A percentile compares a stretch with the other conserved stretches of the same genome.
Conservation (phyloP, 129 eudicot genomes). For the Flaveria brownii region DNA sequence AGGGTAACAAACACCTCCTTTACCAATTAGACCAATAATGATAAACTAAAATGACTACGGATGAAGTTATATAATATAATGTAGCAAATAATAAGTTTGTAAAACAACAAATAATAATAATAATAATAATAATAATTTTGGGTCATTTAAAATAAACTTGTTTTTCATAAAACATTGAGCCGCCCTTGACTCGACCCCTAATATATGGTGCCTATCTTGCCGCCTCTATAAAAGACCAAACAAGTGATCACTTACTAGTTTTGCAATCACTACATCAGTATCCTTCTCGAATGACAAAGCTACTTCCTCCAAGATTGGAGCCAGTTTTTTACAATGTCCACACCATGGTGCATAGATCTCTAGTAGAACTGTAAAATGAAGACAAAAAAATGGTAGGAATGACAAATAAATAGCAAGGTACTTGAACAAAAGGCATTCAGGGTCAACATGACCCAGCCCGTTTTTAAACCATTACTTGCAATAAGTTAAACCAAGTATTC, state of each 20-base stretch:
- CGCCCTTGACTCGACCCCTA: not conserved
- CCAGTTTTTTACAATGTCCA: slow-evolving; percentile 87
- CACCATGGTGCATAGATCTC: slow-evolving; percentile 98
- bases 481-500: not conserved
- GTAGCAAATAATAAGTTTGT: no score
- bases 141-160: not conserved
- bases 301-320: slow-evolving; percentile 90
- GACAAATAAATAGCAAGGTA: not conserved
- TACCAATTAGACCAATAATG: not conserved
- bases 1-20: not conserved
- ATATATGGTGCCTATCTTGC: not conserved
- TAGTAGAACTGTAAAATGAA: slow-evolving; percentile 57
- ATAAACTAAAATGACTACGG: not conserved
- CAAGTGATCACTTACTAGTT: slow-evolving; percentile 55
- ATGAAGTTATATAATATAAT: not conserved
- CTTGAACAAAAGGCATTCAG: not conserved
- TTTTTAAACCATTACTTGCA: not conserved
- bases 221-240: not conserved
- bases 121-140: not conserved
- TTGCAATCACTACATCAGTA: slow-evolving; percentile 67
- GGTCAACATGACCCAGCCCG: no score
- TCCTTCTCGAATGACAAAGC: slow-evolving; percentile 70
- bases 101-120: not conserved
- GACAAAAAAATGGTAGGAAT: not conserved
- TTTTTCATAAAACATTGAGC: not conserved